phyloP scores from a whole-genome alignment of 2,329 filamentous ascomycete species.

The Clarireedia monteithiana region DNA sequence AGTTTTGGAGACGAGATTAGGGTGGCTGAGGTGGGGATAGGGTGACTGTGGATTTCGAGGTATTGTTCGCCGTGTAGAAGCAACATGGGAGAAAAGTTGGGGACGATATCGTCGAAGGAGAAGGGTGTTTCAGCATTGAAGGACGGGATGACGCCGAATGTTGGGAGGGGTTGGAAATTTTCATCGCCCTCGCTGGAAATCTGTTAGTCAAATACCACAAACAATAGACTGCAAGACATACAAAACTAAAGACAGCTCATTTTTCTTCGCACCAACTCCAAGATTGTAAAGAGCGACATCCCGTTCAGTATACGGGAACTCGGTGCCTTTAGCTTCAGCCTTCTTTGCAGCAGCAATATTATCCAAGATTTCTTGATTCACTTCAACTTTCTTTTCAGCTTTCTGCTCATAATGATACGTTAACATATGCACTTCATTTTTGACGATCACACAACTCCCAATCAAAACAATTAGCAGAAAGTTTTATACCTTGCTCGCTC shows the following conservation, averaged over 20 bases:
- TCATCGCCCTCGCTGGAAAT: slow-evolving; percentile 64
- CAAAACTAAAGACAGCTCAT: slow-evolving; percentile 80
- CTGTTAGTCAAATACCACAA: background rate
- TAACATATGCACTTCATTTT: slow-evolving; percentile 24
- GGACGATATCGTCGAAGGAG: slow-evolving; percentile 72
- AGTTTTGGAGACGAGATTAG: slow-evolving; percentile 72
- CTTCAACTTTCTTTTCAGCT: slow-evolving; percentile 27
- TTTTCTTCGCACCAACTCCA: slow-evolving; percentile 84
- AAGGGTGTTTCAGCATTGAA: slow-evolving; percentile 80
- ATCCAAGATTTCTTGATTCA: slow-evolving; percentile 58
- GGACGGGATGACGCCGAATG: slow-evolving; percentile 93
- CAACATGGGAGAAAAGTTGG: slow-evolving; percentile 98
- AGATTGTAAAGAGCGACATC: slow-evolving; percentile 95
- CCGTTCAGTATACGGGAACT: slow-evolving; percentile 76
- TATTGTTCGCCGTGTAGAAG: slow-evolving; percentile 98
- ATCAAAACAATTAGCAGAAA: slow-evolving; percentile 6
- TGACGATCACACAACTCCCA: slow-evolving; percentile 20
- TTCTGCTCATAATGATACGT: slow-evolving; percentile 20
- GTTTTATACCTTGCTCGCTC: slow-evolving; percentile 50
- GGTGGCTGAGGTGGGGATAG: slow-evolving; percentile 76
- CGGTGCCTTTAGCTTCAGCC: slow-evolving; percentile 61
- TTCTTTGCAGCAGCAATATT: slow-evolving; percentile 72
- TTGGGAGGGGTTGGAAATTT: slow-evolving; percentile 87
- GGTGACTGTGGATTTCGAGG: slow-evolving; percentile 87
- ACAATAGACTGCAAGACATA: slow-evolving; percentile 27